Base-by-base conservation (phyloP, 83 land plant species). In the Picea abies region DNA sequence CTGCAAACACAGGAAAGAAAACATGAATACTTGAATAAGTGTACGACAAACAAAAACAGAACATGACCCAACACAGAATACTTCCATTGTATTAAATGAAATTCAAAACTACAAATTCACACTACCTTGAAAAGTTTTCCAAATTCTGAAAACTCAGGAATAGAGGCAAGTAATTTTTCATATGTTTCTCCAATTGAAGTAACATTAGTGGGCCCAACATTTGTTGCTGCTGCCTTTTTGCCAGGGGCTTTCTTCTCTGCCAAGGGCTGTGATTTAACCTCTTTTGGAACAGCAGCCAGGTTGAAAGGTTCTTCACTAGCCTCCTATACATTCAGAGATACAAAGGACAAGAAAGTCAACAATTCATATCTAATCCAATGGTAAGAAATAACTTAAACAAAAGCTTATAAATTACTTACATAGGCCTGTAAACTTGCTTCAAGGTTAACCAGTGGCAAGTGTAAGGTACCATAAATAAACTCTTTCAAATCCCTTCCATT, bases 41-140 rank as follows among this genome's bases (percentile, higher is more conserved):
- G 62, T 4, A 15, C 4, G n/a, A 80, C 3, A 25, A 82, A 72
- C 29, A 75, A 22, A 75, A 75, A 20, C 4, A 23, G 78, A 37
- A 12, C 16, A 0, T 1, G 47, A 19, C 3, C n/a, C 20, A 49
- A 72, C 56, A 72, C 76, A 39, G 49, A 37, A 49, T n/a, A 14
- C 11, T 61, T 23, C 49, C 4, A 73, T 61, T 39, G 3, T 39
- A 47, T 75, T 22, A 47, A n/a, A 9, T 39, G 8, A 44, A 75
- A 8, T 75, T 8, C 56, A 47, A 75, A 47, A 44, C 11, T 52
- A 73, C 10, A 22, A 5, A 0, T 11, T 16, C 1, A 71, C 39
- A 72, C 20, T 35, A 75, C 99, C 99, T 95, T 97, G 87, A 97
- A 95, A 75, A 95, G 95, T 83, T 94, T 94, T n/a, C 99, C 99